Evolutionary conservation across 805 yeast genomes (phyloP).

Genomic region (Scheffersomyces lignosus): DNA sequence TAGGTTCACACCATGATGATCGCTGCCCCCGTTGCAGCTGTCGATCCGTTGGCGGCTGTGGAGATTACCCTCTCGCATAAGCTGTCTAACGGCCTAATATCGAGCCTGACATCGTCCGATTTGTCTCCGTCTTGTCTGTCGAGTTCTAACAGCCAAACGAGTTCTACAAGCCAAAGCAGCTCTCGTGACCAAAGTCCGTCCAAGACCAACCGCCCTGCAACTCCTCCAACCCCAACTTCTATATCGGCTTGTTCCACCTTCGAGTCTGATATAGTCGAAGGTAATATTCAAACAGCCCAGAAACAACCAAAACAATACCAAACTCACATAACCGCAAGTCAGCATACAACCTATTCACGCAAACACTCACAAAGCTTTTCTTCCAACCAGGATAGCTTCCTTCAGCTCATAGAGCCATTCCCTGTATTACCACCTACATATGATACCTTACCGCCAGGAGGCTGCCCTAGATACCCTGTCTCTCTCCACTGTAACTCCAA

Average conservation of each 20-base stretch:
- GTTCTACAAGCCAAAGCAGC: conserved; percentile 5
- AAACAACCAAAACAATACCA: not conserved
- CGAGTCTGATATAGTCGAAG: not conserved
- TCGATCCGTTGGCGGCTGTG: too few relatives aligned
- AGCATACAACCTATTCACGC: too few relatives aligned
- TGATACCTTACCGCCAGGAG: conserved; percentile 41
- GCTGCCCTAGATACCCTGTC: conserved; percentile 42
- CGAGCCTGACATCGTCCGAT: conserved; percentile 7
- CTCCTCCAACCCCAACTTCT: conserved; percentile 6
- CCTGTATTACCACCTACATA: conserved; percentile 42
- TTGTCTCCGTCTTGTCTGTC: conserved; percentile 4
- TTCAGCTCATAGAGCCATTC: conserved; percentile 35
- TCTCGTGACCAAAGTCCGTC: conserved; percentile 1
- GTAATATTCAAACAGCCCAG: not conserved
- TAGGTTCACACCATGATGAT: too few relatives aligned
- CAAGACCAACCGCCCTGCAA: conserved; percentile 4
- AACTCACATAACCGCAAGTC: too few relatives aligned
- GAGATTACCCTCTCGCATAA: too few relatives aligned
- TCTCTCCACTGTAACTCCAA: conserved; percentile 4
- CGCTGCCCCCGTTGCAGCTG: too few relatives aligned
- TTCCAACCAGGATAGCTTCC: conserved; percentile 11
- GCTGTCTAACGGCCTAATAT: too few relatives aligned
- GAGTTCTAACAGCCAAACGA: conserved; percentile 5
- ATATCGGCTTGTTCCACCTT: conserved; percentile 1
- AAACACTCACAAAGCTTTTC: conserved; percentile 1